Base-by-base conservation (phyloP, 1,284 basidiomycete genomes). In the Gymnopus androsaceus region DNA sequence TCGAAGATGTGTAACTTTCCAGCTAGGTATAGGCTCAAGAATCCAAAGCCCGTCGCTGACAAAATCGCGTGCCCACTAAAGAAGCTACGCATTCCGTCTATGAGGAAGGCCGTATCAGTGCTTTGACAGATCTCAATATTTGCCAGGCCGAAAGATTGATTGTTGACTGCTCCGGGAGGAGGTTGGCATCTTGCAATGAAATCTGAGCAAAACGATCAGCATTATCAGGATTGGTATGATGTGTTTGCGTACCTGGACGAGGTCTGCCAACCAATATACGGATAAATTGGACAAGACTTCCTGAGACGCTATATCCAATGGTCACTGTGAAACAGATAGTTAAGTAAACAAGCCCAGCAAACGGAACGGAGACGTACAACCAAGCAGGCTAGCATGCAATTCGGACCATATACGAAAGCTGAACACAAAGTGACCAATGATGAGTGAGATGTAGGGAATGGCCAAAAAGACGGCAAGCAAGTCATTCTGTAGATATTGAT, bases 1-100 rank as follows among this genome's bases (percentile, higher is more conserved):
- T 64, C 60, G 42, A 65, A 65, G 4, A 65, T 41, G 17, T 64
- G 64, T 17, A 65, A 38, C 50, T 65, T 65, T n/a, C 63, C 64
- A 31, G 63, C 64, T 55, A 50, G 58, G 41, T 65, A 65, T 7
- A 65, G 50, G 21, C 60, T 63, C 38, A 58, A 55, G 30, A 58
- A 65, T 23, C 60, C 59, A 28, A 63, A 45, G 5, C 61, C 61
- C 9, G 56, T 41, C 9, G 63, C 58, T 11, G 64, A 63, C 28
- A 64, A 59, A 51, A 59, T 59, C 28, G 64, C 59, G 55, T 65
- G 64, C 11, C 64, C 64, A 38, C 63, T 64, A 56, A 64, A 64
- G 52, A 65, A 65, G 47, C 64, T 65, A 41, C 64, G 56, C 54
- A 64, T 60, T 14, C 64, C 64, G 34, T 65, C 64, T 37, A 57